Evolutionary conservation across 805 yeast genomes (phyloP), one percentile per base, ranked within the genome.

Genomic region (Candida morakotiae): DNA sequence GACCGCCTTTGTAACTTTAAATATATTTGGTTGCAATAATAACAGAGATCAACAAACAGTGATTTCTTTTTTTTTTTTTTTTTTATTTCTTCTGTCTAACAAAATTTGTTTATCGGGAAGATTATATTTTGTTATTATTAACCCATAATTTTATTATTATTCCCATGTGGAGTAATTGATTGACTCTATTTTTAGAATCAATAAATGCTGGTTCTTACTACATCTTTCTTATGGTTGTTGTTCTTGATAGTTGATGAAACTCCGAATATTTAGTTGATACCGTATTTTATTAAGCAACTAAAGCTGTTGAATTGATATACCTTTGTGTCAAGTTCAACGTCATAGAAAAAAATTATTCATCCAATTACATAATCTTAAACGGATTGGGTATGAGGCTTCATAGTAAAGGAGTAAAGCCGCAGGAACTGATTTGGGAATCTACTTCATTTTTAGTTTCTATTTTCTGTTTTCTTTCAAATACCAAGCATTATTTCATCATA

Each of bases 291-390:
- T n/a, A n/a, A n/a, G n/a, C n/a, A n/a, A n/a, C n/a, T n/a, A n/a
- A n/a, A n/a, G n/a, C n/a, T n/a, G n/a, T n/a, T n/a, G n/a, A n/a
- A n/a, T n/a, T n/a, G n/a, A n/a, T n/a, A n/a, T n/a, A n/a, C 11
- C 11, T 27, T 28, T 28, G 31, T 28, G 31, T 28, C 31, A 28
- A 7, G 5, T 28, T 11, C 20, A 16, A 28, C 31, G 31, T 28
- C 31, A 28, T 28, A 28, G 31, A 27, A 9, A 24, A 9, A 5
- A n/a, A n/a, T n/a, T n/a, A n/a, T n/a, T n/a, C n/a, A n/a, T n/a
- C n/a, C n/a, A n/a, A n/a, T n/a, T n/a, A n/a, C n/a, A n/a, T n/a
- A n/a, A n/a, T n/a, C n/a, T n/a, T n/a, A n/a, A n/a, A n/a, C n/a
- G n/a, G n/a, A n/a, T n/a, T n/a, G n/a, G n/a, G n/a, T n/a, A n/a